Percentiles rank a stretch among this genome's conserved stretches.
Evolutionary conservation across 2,329 filamentous ascomycete species (phyloP).

Genomic region (Cladosporium sp.): DNA sequence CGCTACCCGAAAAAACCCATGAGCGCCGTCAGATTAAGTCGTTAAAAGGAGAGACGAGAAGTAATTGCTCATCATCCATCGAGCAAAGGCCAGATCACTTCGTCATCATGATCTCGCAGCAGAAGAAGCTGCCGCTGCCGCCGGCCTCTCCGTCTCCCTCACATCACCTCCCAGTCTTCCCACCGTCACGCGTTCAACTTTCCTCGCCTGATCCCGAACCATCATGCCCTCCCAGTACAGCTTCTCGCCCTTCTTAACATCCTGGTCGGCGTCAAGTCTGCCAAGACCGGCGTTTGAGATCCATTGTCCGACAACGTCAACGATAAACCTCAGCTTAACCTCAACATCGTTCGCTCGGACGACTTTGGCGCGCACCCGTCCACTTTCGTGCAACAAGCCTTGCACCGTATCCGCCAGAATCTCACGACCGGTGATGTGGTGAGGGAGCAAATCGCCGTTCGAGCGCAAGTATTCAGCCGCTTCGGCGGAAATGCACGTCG

Average conservation of each 20-base stretch:
- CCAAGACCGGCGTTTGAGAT: slow-evolving; percentile 65
- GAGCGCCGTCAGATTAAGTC: slow-evolving; percentile 2
- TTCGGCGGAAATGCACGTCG: slow-evolving; percentile 70
- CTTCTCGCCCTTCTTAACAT: slow-evolving; percentile 24
- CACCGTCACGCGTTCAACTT: slow-evolving; percentile 46
- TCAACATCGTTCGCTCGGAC: slow-evolving; percentile 70
- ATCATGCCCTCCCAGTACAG: slow-evolving; percentile 43
- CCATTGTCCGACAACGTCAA: slow-evolving; percentile 67
- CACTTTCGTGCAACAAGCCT: slow-evolving; percentile 61
- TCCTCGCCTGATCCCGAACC: slow-evolving; percentile 40
- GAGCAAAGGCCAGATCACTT: no score
- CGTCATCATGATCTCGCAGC: background rate
- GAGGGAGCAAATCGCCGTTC: slow-evolving; percentile 59
- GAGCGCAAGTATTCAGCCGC: slow-evolving; percentile 62
- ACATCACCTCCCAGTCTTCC: slow-evolving; percentile 45
- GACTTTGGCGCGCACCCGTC: slow-evolving; percentile 45
- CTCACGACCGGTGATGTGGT: slow-evolving; percentile 65
- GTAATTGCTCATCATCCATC: background rate
- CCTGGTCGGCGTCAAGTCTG: slow-evolving; percentile 31
- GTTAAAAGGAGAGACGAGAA: background rate
- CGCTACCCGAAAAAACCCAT: background rate
- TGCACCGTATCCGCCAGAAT: slow-evolving; percentile 69
- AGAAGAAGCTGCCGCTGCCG: background rate
- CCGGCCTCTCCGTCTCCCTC: slow-evolving; percentile 5
- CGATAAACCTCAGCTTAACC: slow-evolving; percentile 70